A percentile compares a stretch with the other conserved stretches of the same genome.
Conservation (phyloP, 305 asterid species). For the Fraxinus dipetala region DNA sequence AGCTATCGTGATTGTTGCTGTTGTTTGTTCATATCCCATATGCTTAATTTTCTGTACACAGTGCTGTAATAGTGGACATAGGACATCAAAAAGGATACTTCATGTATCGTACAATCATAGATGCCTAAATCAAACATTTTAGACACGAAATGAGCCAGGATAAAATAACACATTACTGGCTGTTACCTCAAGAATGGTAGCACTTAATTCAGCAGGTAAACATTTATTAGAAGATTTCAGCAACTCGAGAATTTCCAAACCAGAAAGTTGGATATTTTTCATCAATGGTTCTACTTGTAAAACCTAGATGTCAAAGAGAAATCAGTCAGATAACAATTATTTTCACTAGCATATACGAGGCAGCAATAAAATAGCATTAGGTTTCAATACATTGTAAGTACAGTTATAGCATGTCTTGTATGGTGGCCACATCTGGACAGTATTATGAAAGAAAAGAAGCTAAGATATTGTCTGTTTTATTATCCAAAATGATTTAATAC, state of each 20-base stretch:
- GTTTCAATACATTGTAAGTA: neutral
- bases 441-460: neutral
- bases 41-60: slow-evolving; percentile 59
- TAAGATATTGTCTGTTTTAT: neutral
- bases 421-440: neutral
- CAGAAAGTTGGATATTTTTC: slow-evolving; percentile 27
- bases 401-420: neutral
- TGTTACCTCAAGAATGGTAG: slow-evolving; percentile 64
- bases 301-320: slow-evolving; percentile 30
- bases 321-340: slow-evolving; percentile 19
- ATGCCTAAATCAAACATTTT: neutral
- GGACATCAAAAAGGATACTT: neutral
- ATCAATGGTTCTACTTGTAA: slow-evolving; percentile 44
- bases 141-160: slow-evolving; percentile 8
- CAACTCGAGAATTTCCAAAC: slow-evolving; percentile 54
- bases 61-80: slow-evolving; percentile 38
- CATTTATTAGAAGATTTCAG: slow-evolving; percentile 41
- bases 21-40: slow-evolving; percentile 47
- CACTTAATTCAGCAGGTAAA: slow-evolving; percentile 49
- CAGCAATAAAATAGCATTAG: neutral
- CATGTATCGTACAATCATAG: neutral
- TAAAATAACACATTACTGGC: slow-evolving; percentile 10
- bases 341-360: neutral
- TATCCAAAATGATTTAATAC: neutral
- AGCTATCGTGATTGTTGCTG: slow-evolving; percentile 49